A percentile compares a stretch with the other conserved stretches of the same genome.
Conservation (phyloP, 2,329 filamentous ascomycete species). For the Pseudogymnoascus sp. region DNA sequence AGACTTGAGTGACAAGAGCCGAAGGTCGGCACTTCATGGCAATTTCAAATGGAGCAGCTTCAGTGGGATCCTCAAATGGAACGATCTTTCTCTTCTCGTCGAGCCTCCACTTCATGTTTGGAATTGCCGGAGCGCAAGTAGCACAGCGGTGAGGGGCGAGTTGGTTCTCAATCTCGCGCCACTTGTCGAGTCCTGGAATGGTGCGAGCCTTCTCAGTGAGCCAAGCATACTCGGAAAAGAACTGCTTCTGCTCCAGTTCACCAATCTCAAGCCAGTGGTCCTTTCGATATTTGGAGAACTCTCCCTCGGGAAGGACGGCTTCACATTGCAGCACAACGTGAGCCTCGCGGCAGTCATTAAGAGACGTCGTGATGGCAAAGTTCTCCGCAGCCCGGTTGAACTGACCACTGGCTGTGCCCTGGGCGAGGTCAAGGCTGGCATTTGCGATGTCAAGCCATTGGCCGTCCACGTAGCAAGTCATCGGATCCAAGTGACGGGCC, state of each 20-base stretch:
- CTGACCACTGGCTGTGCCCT: not conserved
- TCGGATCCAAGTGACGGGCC: not conserved
- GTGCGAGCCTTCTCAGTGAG: slow-evolving; percentile 24
- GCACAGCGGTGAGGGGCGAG: slow-evolving; percentile 13
- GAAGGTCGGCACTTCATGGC: slow-evolving; percentile 39
- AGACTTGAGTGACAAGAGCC: slow-evolving; percentile 33
- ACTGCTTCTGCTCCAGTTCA: slow-evolving; percentile 21
- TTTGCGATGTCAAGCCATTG: slow-evolving; percentile 9
- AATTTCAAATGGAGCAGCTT: slow-evolving; percentile 42
- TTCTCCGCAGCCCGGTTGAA: not conserved
- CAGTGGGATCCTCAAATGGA: slow-evolving; percentile 42
- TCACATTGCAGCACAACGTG: slow-evolving; percentile 2
- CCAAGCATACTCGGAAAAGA: slow-evolving; percentile 28
- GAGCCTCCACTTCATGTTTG: slow-evolving; percentile 32
- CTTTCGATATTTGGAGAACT: slow-evolving; percentile 12
- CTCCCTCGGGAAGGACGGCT: not conserved
- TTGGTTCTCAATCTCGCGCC: slow-evolving; percentile 9
- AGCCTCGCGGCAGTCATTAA: not conserved
- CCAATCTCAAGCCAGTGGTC: slow-evolving; percentile 21
- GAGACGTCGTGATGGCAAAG: not conserved
- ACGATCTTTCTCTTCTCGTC: slow-evolving; percentile 27
- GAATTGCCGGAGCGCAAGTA: slow-evolving; percentile 32
- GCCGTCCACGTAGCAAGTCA: slow-evolving; percentile 10
- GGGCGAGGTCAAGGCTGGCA: not conserved
- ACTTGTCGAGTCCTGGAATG: slow-evolving; percentile 11